Conservation (phyloP, 345 rosid species). For the Populus tremula region DNA sequence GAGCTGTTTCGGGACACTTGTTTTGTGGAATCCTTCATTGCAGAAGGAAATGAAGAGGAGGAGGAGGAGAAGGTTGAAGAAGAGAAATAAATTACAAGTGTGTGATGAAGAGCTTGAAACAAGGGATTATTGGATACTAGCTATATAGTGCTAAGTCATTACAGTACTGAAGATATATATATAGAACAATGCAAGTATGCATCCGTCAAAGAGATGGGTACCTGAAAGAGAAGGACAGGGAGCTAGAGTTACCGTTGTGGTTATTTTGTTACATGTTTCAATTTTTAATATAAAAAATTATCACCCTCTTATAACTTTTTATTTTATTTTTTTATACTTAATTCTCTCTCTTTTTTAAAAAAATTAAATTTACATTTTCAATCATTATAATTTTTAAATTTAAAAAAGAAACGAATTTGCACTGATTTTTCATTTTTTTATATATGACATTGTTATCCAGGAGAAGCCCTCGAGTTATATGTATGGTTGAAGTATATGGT, state of each 20-base stretch:
- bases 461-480: too few species aligned
- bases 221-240: not conserved
- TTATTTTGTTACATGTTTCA: not conserved
- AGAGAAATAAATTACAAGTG: not conserved
- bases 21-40: not conserved
- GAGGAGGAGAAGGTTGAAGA: constrained; percentile 5
- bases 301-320: too few species aligned
- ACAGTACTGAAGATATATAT: not conserved
- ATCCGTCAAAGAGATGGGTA: not conserved
- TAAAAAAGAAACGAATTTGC: too few species aligned
- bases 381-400: too few species aligned
- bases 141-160: not conserved
- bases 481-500: too few species aligned
- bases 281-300: too few species aligned
- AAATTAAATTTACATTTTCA: too few species aligned
- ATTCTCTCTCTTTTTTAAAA: too few species aligned
- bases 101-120: constrained; percentile 1
- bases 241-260: not conserved
- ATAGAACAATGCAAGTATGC: not conserved
- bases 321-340: too few species aligned
- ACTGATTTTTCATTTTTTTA: too few species aligned
- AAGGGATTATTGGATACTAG: not conserved
- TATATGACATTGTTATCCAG: too few species aligned
- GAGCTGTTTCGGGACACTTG: constrained; percentile 5
- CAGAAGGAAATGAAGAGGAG: constrained; percentile 13